Conservation (phyloP, 176 grass and related monocot species). For the Panicum miliaceum region DNA sequence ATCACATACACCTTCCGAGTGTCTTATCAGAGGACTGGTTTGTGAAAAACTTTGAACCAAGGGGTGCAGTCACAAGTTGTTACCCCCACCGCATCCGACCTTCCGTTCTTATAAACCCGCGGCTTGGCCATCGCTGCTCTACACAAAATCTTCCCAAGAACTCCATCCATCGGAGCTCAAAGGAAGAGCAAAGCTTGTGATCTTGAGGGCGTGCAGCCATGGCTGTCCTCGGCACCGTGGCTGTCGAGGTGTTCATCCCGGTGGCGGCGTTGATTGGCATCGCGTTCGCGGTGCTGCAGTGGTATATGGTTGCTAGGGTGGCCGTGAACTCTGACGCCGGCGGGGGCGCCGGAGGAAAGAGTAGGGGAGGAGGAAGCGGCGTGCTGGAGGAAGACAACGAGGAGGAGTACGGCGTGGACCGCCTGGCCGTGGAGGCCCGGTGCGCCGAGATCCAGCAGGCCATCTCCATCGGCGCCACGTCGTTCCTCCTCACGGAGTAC, state of each 20-base stretch:
- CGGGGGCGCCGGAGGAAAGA: background rate
- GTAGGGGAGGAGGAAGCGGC: background rate
- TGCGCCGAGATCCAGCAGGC: constrained; percentile 78
- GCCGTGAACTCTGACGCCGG: constrained; percentile 10
- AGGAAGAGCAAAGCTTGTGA: background rate
- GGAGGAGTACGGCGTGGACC: constrained; percentile 35
- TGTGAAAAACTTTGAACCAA: background rate
- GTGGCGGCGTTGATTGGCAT: constrained; percentile 60
- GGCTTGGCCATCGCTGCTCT: background rate
- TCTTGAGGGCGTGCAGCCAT: background rate
- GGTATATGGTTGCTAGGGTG: constrained; percentile 64
- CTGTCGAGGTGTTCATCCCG: constrained; percentile 52
- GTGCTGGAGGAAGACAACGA: constrained; percentile 19
- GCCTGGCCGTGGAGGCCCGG: constrained; percentile 37
- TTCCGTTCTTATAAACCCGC: background rate
- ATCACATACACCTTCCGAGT: background rate
- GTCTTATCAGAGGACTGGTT: background rate
- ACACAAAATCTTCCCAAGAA: background rate
- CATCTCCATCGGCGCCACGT: constrained; percentile 67
- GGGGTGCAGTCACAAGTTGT: background rate
- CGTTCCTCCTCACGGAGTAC: constrained; percentile 71
- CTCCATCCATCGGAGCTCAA: background rate
- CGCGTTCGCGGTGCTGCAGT: constrained; percentile 62
- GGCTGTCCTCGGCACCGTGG: constrained; percentile 48
- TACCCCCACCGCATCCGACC: background rate